Evolutionary conservation across 176 grass and related monocot species (phyloP).

Genomic region (Otatea glauca): DNA sequence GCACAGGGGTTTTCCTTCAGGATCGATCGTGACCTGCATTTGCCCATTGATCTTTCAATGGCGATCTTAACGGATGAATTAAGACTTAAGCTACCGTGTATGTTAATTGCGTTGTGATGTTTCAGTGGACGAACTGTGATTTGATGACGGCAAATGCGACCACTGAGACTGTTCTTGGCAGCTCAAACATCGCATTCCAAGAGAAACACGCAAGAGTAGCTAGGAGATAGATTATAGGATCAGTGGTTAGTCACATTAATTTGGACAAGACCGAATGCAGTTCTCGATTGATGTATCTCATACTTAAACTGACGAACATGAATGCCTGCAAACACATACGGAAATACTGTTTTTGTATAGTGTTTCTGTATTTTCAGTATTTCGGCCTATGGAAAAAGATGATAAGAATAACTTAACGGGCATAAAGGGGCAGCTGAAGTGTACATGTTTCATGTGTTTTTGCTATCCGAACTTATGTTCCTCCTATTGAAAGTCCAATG

Average conservation of each 20-base stretch:
- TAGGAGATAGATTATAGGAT: neutral
- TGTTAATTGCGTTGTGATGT: neutral
- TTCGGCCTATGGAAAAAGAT: neutral
- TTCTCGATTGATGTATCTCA: too few relatives aligned
- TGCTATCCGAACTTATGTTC: constrained; percentile 16
- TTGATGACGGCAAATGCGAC: neutral
- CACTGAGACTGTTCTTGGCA: neutral
- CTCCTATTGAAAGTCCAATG: neutral
- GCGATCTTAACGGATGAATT: neutral
- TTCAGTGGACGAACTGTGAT: neutral
- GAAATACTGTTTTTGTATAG: neutral
- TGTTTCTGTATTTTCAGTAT: neutral
- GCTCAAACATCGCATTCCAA: constrained; percentile 32
- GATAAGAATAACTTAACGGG: neutral
- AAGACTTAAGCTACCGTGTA: neutral
- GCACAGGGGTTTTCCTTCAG: neutral
- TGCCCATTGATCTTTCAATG: neutral
- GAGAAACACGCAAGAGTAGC: neutral
- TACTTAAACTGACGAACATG: too few relatives aligned
- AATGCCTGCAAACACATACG: too few relatives aligned
- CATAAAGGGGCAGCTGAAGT: neutral
- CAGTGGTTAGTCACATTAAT: too few relatives aligned
- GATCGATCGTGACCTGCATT: constrained; percentile 13
- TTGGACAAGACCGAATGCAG: too few relatives aligned
- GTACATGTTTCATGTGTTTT: neutral